These are phyloP conservation scores for Suhomyces maxii DNA, from an alignment of 1,139 yeast genomes.

Conservation along the genomic window DNA sequence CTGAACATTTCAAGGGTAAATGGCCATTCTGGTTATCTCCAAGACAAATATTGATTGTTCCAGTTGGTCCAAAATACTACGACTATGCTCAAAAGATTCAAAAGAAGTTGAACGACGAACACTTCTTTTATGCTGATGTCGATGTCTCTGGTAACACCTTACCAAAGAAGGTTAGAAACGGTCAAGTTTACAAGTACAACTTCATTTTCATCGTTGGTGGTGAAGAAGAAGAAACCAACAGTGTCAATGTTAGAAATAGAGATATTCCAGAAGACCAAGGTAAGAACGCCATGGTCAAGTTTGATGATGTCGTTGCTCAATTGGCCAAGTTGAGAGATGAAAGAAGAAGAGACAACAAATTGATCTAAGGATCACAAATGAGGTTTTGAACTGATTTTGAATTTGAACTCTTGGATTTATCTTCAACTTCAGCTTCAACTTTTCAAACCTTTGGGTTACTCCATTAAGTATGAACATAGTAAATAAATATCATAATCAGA, in stretches of 20 bases:
- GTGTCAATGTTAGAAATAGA: slow-evolving; percentile 92
- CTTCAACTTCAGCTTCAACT: too few species aligned
- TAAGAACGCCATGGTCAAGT: slow-evolving; percentile 77
- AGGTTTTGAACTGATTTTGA: neutral
- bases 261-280: slow-evolving; percentile 82
- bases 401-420: too few species aligned
- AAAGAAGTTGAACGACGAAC: slow-evolving; percentile 58
- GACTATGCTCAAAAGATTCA: slow-evolving; percentile 84
- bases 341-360: slow-evolving; percentile 68
- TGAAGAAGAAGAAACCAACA: slow-evolving; percentile 72
- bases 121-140: slow-evolving; percentile 85
- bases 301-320: slow-evolving; percentile 70
- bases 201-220: slow-evolving; percentile 96
- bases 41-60: slow-evolving; percentile 91
- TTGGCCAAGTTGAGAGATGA: slow-evolving; percentile 62
- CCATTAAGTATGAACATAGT: neutral
- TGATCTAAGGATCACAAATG: slow-evolving; percentile 24
- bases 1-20: slow-evolving; percentile 96
- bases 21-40: slow-evolving; percentile 99
- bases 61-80: slow-evolving; percentile 89
- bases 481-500: slow-evolving; percentile 4
- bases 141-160: slow-evolving; percentile 92
- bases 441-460: too few species aligned
- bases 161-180: slow-evolving; percentile 95
- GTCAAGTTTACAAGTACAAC: slow-evolving; percentile 89